phyloP scores from a whole-genome alignment of 768 basidiomycete genomes.

The Macrolepiota albuminosa region DNA sequence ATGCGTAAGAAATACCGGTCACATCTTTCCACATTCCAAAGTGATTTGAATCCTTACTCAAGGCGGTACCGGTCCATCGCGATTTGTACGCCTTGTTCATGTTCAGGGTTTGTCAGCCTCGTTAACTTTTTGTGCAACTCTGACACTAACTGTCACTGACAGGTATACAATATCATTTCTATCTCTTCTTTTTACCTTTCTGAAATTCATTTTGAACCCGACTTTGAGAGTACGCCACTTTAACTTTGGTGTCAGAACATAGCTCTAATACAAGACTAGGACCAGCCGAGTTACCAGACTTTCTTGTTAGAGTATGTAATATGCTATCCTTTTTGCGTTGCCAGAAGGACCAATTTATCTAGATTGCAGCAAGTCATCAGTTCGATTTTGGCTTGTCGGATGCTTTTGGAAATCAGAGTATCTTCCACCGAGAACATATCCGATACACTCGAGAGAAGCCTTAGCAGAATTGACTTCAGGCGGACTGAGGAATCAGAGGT shows the following conservation, averaged over 20 bases:
- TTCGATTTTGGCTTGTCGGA: not conserved
- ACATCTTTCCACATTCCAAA: not conserved
- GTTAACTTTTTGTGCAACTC: not conserved
- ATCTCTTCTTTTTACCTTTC: not conserved
- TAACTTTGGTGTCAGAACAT: not conserved
- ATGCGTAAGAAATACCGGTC: not conserved
- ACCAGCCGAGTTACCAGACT: not conserved
- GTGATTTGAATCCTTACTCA: not conserved
- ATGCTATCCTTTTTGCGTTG: not conserved
- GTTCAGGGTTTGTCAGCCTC: not conserved
- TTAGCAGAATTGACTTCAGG: not conserved
- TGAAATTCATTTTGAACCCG: not conserved
- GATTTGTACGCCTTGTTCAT: not conserved
- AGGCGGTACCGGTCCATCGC: not conserved
- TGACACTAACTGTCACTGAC: not conserved
- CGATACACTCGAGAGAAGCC: not conserved
- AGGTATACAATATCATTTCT: not conserved
- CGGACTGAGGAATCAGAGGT: not conserved
- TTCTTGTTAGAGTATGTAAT: not conserved
- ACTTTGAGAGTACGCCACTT: not conserved
- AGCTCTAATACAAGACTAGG: not conserved
- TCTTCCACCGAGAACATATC: too few relatives aligned
- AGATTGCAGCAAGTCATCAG: not conserved
- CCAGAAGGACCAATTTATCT: too few relatives aligned
- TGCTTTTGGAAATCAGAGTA: not conserved